Evolutionary conservation across 345 rosid species (phyloP), one percentile per base, ranked within the genome.

Genomic region (Ailanthus altissimus): DNA sequence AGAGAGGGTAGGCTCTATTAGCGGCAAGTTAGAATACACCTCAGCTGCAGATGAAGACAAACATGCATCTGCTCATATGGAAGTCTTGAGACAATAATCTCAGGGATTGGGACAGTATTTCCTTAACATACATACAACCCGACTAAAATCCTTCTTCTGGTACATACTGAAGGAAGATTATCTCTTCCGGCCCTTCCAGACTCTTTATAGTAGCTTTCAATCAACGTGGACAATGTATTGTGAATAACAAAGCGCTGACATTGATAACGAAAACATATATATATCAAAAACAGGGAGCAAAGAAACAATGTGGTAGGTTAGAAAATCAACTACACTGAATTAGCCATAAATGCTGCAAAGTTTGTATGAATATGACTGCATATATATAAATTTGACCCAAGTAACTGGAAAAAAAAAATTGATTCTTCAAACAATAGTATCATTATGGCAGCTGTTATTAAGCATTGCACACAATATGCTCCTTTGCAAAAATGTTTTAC

Each of bases 171-270:
- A 54, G 88, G 90, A 76, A 81, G 83, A 80, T 86, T 90, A 77
- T 95, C 99, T 75, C 99, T 89, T 53, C 90, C 94, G 40, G 98
- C 98, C 82, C 99, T 90, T 67, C 99, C 97, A 46, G 94, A 92
- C 81, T 95, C 99, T 86, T 93, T 98, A 78, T 95, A 95, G 62
- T 95, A 95, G 85, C 98, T 95, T 82, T 95, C 97, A 18, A 92
- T 80, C 65, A 98, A 91, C 86, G 92, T 95, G n/a, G 97, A 95
- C 90, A 95, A 51, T 43, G 97, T 90, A 75, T 93, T 95, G 85
- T 93, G 99, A 81, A 92, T 60, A 46, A 95, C 97, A 72, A 95
- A 95, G 72, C 90, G 90, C 98, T 93, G 93, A 56, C 57, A 40
- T 57, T 42, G 56, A 58, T 59, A 25, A 59, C 2, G 25, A 59